Evolutionary conservation across 2,329 filamentous ascomycete species (phyloP), one percentile per base, ranked within the genome.

Genomic region (Pestalotiopsis sp.): DNA sequence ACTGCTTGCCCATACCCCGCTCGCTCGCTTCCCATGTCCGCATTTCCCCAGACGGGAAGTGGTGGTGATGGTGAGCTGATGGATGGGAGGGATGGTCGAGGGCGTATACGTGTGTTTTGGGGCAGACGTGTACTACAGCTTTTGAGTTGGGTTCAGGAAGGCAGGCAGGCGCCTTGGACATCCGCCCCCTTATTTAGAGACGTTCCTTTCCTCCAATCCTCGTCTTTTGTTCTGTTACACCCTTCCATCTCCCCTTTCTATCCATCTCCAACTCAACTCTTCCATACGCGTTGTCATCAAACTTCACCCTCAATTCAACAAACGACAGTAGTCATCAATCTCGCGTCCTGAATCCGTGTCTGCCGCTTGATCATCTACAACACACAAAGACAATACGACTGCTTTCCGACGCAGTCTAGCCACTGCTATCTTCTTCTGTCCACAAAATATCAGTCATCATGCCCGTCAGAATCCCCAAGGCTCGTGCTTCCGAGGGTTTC

Each of bases 401-500:
- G 44, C 44, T 22, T n/a, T 7, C 6, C 40, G 22, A 38, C 52
- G 52, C 63, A 63, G 60, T 52, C 20, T 30, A 22, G 4, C 68
- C 66, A 65, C 67, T 67, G 69, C 48, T 35, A 70, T 55, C 70
- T 58, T 58, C 35, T 66, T 68, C 65, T 68, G 35, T 66, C 66
- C 57, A 71, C 66, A 67, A 69, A 67, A 59, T 11, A 65, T 48
- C 61, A 6, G 20, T 58, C 77, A 84, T 69, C 71, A 88, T 88
- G 86, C 81, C 83, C 67, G 75, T 83, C 73, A 82, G 81, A 74
- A 82, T 89, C 67, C 86, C 86, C 71, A 79, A 79, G 67, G 81
- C 85, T 73, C 78, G 78, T 71, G 73, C 78, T 69, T 79, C 81
- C 58, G 87, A 89, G 78, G 78, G 85, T 68, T 76, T 86, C 72